Evolutionary conservation across 495 filamentous ascomycete genomes (phyloP).

Genomic region (Neurospora sp.): DNA sequence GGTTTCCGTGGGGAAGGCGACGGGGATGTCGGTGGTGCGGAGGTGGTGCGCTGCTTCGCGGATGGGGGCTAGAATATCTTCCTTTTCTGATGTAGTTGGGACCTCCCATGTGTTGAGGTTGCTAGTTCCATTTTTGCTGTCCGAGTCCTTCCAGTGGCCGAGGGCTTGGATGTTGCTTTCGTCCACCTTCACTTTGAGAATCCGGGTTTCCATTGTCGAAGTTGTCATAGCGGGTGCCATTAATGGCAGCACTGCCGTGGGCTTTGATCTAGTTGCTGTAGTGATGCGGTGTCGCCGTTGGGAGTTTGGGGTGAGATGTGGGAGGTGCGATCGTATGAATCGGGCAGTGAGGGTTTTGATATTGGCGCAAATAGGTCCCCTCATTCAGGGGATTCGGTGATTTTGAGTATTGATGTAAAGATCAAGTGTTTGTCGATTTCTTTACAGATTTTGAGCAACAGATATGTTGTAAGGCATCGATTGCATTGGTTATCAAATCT

Average conservation of each 20-base stretch:
- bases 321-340: background rate
- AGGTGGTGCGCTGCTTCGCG: constrained; percentile 50
- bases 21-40: constrained; percentile 54
- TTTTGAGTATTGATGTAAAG: background rate
- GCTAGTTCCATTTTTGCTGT: constrained; percentile 1
- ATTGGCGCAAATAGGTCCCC: background rate
- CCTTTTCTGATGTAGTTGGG: background rate
- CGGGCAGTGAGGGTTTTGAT: background rate
- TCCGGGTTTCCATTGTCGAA: constrained; percentile 23
- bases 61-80: constrained; percentile 19
- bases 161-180: constrained; percentile 7
- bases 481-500: background rate
- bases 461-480: background rate
- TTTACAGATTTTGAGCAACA: background rate
- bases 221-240: background rate
- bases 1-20: constrained; percentile 96
- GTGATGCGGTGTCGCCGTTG: background rate
- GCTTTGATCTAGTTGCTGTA: constrained; percentile 1
- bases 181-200: constrained; percentile 18
- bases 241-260: background rate
- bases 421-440: background rate
- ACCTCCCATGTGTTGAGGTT: constrained; percentile 14
- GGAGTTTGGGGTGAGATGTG: background rate
- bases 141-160: constrained; percentile 11
- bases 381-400: background rate